phyloP scores from a whole-genome alignment of 2,329 filamentous ascomycete genomes.

The Talaromyces sp. region DNA sequence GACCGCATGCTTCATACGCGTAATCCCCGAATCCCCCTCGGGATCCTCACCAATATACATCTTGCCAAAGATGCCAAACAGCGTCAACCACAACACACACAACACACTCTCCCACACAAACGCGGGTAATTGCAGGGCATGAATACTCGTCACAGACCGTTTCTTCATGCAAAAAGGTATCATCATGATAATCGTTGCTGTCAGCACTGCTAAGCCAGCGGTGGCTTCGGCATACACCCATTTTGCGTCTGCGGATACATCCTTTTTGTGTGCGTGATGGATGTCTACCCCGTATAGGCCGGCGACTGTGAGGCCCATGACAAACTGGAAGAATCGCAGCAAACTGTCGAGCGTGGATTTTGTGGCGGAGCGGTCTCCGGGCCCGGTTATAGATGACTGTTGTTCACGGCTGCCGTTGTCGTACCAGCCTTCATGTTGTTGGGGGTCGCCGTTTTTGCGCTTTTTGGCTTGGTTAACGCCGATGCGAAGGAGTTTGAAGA shows the following conservation, averaged over 20 bases:
- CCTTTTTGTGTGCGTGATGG: slow-evolving; percentile 44
- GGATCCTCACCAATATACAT: slow-evolving; percentile 69
- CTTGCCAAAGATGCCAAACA: slow-evolving; percentile 78
- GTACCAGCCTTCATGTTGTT: neutral
- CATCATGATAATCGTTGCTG: slow-evolving; percentile 59
- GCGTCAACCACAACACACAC: slow-evolving; percentile 70
- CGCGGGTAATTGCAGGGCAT: slow-evolving; percentile 27
- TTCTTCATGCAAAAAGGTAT: slow-evolving; percentile 46
- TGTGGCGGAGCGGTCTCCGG: slow-evolving; percentile 12
- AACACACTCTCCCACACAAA: slow-evolving; percentile 67
- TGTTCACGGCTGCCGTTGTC: neutral
- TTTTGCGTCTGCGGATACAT: slow-evolving; percentile 55
- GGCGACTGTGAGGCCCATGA: slow-evolving; percentile 68
- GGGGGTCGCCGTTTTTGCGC: slow-evolving; percentile 20
- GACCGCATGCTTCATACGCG: slow-evolving; percentile 78
- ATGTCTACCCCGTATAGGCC: slow-evolving; percentile 73
- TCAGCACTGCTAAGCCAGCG: slow-evolving; percentile 59
- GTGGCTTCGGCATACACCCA: slow-evolving; percentile 76
- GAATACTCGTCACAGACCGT: slow-evolving; percentile 23
- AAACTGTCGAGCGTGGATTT: slow-evolving; percentile 25
- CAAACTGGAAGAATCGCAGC: slow-evolving; percentile 70
- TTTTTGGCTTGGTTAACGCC: slow-evolving; percentile 26
- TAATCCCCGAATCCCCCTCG: slow-evolving; percentile 56
- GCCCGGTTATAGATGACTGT: neutral
- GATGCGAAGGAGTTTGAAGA: slow-evolving; percentile 22